Evolutionary conservation across 2,329 filamentous ascomycete genomes (phyloP).

Genomic region (Thielaviopsis musarum): DNA sequence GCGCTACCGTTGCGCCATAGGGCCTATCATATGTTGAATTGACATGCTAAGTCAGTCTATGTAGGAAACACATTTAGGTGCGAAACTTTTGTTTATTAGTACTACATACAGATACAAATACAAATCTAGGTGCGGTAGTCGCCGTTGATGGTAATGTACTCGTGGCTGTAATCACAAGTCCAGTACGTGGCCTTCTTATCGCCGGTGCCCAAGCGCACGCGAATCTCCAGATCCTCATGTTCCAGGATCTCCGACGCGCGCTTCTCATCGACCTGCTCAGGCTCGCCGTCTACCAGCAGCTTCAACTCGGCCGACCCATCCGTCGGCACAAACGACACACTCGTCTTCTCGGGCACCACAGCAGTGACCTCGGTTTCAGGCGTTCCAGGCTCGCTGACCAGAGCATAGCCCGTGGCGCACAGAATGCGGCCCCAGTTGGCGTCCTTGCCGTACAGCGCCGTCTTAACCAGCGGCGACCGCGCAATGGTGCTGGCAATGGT

Average conservation of each 20-base stretch:
- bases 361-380: constrained; percentile 42
- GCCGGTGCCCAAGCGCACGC: constrained; percentile 55
- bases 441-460: constrained; percentile 88
- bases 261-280: constrained; percentile 59
- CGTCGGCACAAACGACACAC: constrained; percentile 60
- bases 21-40: background rate
- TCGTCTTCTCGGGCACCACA: constrained; percentile 53
- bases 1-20: constrained; percentile 11
- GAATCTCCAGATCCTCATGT: constrained; percentile 62
- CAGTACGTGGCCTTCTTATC: constrained; percentile 56
- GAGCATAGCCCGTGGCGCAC: constrained; percentile 76
- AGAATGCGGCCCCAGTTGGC: constrained; percentile 98
- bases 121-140: constrained; percentile 44
- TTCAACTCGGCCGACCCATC: constrained; percentile 65
- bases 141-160: constrained; percentile 56
- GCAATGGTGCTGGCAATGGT: constrained; percentile 78
- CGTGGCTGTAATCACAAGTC: constrained; percentile 77
- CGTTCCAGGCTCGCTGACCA: constrained; percentile 41
- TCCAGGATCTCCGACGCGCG: constrained; percentile 64
- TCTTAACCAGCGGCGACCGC: constrained; percentile 86
- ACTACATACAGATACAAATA: background rate
- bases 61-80: background rate
- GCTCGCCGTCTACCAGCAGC: constrained; percentile 63
- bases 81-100: background rate
- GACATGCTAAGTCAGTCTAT: background rate